phyloP scores from a whole-genome alignment of 805 yeast species.

The Grigorovia yakushimaensis region DNA sequence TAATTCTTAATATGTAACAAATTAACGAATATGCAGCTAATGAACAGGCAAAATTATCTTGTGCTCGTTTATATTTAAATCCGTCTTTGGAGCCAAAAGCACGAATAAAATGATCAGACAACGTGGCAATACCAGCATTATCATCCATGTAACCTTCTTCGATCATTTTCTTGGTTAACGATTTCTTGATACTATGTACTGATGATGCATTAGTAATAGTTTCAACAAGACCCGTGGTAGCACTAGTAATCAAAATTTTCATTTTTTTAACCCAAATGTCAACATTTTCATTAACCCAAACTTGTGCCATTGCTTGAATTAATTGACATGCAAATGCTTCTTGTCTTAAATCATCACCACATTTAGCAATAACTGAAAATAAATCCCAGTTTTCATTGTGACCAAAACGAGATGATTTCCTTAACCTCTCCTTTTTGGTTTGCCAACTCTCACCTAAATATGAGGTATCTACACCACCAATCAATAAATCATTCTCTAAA shows the following conservation, averaged over 20 bases:
- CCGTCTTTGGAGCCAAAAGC: constrained; percentile 61
- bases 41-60: constrained; percentile 74
- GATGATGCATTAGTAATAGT: constrained; percentile 93
- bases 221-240: constrained; percentile 86
- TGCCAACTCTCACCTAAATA: constrained; percentile 92
- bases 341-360: constrained; percentile 91
- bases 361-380: constrained; percentile 90
- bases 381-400: constrained; percentile 89
- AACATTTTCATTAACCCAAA: constrained; percentile 65
- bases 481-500: constrained; percentile 82
- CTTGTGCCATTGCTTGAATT: constrained; percentile 73
- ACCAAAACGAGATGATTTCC: constrained; percentile 71
- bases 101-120: constrained; percentile 68
- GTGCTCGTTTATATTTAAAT: constrained; percentile 57
- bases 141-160: constrained; percentile 54
- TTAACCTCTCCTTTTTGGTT: constrained; percentile 68
- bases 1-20: constrained; percentile 82
- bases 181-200: constrained; percentile 88
- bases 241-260: constrained; percentile 86
- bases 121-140: constrained; percentile 55
- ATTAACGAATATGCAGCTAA: constrained; percentile 88
- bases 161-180: constrained; percentile 67
- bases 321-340: constrained; percentile 97
- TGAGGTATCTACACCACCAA: constrained; percentile 57
- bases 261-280: constrained; percentile 87